These are phyloP conservation scores for Scheffersomyces parashehatae DNA, from an alignment of 1,139 yeast species.

Conservation along the genomic window DNA sequence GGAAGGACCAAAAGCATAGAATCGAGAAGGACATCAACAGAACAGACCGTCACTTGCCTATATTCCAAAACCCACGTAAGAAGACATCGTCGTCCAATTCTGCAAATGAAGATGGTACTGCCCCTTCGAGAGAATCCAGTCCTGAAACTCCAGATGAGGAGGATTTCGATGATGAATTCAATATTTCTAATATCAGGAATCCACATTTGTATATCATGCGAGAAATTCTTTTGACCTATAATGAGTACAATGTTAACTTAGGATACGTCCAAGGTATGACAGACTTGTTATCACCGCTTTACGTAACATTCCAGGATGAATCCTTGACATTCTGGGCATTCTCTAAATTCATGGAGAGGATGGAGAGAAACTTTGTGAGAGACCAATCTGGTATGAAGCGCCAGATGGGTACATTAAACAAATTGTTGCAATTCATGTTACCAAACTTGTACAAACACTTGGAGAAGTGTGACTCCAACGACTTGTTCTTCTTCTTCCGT, in stretches of 20 bases:
- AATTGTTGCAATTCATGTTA: slow-evolving; percentile 82
- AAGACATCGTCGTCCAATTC: slow-evolving; percentile 14
- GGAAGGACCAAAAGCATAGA: slow-evolving; percentile 85
- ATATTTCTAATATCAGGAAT: slow-evolving; percentile 55
- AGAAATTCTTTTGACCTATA: slow-evolving; percentile 81
- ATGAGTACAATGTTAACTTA: slow-evolving; percentile 76
- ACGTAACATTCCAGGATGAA: slow-evolving; percentile 77
- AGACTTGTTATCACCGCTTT: slow-evolving; percentile 85
- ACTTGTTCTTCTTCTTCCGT: slow-evolving; percentile 89
- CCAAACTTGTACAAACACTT: slow-evolving; percentile 83
- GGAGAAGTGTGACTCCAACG: slow-evolving; percentile 83
- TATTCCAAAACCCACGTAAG: slow-evolving; percentile 54
- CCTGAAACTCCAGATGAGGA: slow-evolving; percentile 52
- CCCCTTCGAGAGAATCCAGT: slow-evolving; percentile 28
- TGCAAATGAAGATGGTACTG: slow-evolving; percentile 8
- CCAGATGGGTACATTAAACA: slow-evolving; percentile 82
- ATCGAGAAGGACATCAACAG: slow-evolving; percentile 93
- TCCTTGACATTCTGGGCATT: slow-evolving; percentile 86
- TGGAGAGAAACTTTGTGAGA: slow-evolving; percentile 91
- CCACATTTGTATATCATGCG: slow-evolving; percentile 71
- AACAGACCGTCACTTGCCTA: slow-evolving; percentile 75
- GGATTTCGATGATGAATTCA: slow-evolving; percentile 49
- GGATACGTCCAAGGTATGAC: slow-evolving; percentile 99
- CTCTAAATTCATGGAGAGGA: slow-evolving; percentile 83
- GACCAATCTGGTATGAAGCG: slow-evolving; percentile 92